Percentiles rank a stretch among this genome's conserved stretches.
Evolutionary conservation across 2,329 filamentous ascomycete genomes (phyloP).

Genomic region (Thelonectria blattea): DNA sequence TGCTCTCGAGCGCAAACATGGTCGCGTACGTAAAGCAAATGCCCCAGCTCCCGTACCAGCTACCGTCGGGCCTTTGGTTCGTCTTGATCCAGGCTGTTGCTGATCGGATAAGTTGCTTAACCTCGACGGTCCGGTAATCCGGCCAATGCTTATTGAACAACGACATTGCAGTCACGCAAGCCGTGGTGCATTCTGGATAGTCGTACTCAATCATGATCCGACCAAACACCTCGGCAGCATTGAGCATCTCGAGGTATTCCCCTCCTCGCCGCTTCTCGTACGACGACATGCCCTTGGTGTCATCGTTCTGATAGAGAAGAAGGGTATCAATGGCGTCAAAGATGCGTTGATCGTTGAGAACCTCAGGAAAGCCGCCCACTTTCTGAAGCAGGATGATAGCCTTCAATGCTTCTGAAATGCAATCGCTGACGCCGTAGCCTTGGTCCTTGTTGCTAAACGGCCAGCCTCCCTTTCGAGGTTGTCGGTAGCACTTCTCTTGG

Average conservation of each 20-base stretch:
- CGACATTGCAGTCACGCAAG: conserved; percentile 85
- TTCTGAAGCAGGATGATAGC: conserved; percentile 84
- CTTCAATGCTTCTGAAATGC: conserved; percentile 89
- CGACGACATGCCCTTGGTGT: conserved; percentile 82
- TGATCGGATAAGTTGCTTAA: conserved; percentile 71
- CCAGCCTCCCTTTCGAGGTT: conserved; percentile 92
- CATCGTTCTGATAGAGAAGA: conserved; percentile 84
- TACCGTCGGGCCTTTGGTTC: conserved; percentile 80
- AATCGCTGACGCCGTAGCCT: conserved; percentile 95
- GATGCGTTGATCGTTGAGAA: conserved; percentile 78
- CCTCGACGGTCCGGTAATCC: conserved; percentile 77
- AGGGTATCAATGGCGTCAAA: conserved; percentile 91
- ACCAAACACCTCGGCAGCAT: conserved; percentile 95
- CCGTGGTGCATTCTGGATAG: conserved; percentile 97
- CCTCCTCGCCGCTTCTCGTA: conserved; percentile 87
- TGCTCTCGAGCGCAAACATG: conserved; percentile 93
- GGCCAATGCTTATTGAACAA: conserved; percentile 85
- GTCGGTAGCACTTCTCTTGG: conserved; percentile 83
- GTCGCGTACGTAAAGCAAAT: conserved; percentile 98
- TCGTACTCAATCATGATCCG: conserved; percentile 99
- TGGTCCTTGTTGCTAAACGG: conserved; percentile 92
- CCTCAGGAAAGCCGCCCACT: conserved; percentile 72
- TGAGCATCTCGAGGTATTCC: conserved; percentile 80
- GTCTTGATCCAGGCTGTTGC: conserved; percentile 85
- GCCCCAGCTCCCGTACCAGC: conserved; percentile 97